Conservation (phyloP, 2,329 filamentous ascomycete species). For the Colletotrichum costaricense region DNA sequence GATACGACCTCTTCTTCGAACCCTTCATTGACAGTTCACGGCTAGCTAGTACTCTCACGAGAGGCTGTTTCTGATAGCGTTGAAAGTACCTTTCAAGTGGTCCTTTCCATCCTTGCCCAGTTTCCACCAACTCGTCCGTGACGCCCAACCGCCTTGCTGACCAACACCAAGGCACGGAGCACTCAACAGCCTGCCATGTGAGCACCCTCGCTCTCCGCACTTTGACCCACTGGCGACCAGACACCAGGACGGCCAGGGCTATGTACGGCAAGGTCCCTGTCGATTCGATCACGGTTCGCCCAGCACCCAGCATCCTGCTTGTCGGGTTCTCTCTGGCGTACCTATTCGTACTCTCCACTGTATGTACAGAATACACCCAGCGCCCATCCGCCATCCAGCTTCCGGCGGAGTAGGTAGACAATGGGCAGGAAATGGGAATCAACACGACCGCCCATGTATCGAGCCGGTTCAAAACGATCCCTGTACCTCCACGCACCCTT, state of each 20-base stretch:
- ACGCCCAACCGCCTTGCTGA: conserved; percentile 17
- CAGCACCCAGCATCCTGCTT: not conserved
- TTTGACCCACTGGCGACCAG: conserved; percentile 1
- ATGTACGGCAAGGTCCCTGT: conserved; percentile 3
- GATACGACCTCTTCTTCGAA: not conserved
- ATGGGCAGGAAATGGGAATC: not conserved
- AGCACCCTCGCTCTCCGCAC: conserved; percentile 15
- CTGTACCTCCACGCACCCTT: not conserved
- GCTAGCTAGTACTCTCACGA: not conserved
- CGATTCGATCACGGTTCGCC: conserved; percentile 2
- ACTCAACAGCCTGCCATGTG: conserved; percentile 27
- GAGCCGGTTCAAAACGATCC: not conserved
- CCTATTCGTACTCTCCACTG: not conserved
- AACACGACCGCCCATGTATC: not conserved
- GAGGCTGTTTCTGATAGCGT: not conserved
- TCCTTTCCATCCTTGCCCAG: not conserved
- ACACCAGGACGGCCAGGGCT: not conserved
- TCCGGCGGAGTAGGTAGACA: not conserved
- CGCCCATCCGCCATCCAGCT: not conserved
- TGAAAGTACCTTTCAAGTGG: conserved; percentile 1
- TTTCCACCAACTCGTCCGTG: not conserved
- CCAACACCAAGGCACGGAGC: conserved; percentile 33
- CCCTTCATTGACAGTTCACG: not conserved
- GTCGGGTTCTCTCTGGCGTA: not conserved
- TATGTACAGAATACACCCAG: not conserved